These are phyloP conservation scores for Colletotrichum scovillei DNA, from an alignment of 2,329 filamentous ascomycete species.

Conservation along the genomic window DNA sequence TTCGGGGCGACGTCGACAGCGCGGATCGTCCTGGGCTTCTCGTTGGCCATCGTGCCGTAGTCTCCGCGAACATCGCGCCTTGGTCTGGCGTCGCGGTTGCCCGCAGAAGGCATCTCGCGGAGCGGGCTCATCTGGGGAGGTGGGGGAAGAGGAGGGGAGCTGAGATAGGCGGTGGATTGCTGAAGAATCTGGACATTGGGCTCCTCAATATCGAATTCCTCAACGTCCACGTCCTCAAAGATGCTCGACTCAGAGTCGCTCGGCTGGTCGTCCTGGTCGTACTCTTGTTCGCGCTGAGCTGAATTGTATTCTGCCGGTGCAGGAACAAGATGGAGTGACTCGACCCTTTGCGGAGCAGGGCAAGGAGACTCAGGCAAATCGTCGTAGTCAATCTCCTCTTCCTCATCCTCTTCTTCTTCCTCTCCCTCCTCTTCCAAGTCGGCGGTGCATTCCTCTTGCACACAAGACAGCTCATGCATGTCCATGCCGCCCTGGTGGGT, in stretches of 20 bases:
- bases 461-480: constrained; percentile 49
- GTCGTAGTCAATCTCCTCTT: constrained; percentile 30
- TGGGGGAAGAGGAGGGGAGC: constrained; percentile 59
- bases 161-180: constrained; percentile 54
- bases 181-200: constrained; percentile 58
- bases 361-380: constrained; percentile 42
- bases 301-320: constrained; percentile 39
- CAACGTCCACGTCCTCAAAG: constrained; percentile 57
- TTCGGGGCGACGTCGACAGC: constrained; percentile 43
- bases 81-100: constrained; percentile 50
- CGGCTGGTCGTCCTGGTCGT: constrained; percentile 42
- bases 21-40: constrained; percentile 57
- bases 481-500: constrained; percentile 52
- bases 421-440: constrained; percentile 56
- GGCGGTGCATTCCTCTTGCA: constrained; percentile 46
- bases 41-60: constrained; percentile 59
- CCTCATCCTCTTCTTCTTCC: constrained; percentile 34
- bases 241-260: constrained; percentile 55
- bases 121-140: constrained; percentile 63
- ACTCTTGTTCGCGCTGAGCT: neutral
- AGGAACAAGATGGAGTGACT: constrained; percentile 54
- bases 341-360: constrained; percentile 40
- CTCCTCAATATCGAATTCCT: constrained; percentile 54
- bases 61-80: constrained; percentile 49
- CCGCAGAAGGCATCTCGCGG: constrained; percentile 50